Evolutionary conservation across 192 early-diverging fungal genomes (phyloP).

Genomic region (Pecoramyces ruminantium): DNA sequence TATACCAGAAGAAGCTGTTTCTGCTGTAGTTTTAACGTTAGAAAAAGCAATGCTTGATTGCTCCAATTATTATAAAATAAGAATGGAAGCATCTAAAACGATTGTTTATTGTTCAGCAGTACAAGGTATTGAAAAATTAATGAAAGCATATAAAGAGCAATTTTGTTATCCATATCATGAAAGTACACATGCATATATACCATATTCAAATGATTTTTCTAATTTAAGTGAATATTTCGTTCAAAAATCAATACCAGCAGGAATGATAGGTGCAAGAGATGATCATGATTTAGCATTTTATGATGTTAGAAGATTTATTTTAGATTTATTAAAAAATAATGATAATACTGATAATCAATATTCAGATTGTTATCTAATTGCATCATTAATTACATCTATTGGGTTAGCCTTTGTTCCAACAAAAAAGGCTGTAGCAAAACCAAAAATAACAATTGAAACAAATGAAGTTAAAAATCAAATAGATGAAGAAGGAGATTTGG

Average conservation of each 20-base stretch:
- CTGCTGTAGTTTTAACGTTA: conserved; percentile 54
- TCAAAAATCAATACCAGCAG: conserved; percentile 53
- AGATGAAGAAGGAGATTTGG: conserved; percentile 21
- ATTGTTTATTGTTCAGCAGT: conserved; percentile 39
- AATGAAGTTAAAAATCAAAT: conserved; percentile 15
- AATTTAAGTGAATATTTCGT: conserved; percentile 79
- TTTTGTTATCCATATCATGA: conserved; percentile 10
- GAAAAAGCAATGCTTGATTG: conserved; percentile 57
- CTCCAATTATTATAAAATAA: conserved; percentile 70
- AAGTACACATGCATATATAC: conserved; percentile 33
- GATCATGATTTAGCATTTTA: conserved; percentile 37
- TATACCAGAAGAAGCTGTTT: conserved; percentile 40
- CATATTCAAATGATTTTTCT: conserved; percentile 76
- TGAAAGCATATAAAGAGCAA: neutral
- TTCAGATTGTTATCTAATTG: conserved; percentile 64
- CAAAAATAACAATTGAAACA: conserved; percentile 5
- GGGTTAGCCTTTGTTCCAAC: conserved; percentile 43
- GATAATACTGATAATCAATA: conserved; percentile 82
- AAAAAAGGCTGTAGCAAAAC: conserved; percentile 12
- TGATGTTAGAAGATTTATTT: conserved; percentile 41
- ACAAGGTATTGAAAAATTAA: conserved; percentile 55
- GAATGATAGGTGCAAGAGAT: conserved; percentile 19
- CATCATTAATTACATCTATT: conserved; percentile 51
- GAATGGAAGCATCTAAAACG: conserved; percentile 59
- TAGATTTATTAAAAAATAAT: conserved; percentile 73